phyloP scores from a whole-genome alignment of 257 asterid species.

The Pogostemon cablin region DNA sequence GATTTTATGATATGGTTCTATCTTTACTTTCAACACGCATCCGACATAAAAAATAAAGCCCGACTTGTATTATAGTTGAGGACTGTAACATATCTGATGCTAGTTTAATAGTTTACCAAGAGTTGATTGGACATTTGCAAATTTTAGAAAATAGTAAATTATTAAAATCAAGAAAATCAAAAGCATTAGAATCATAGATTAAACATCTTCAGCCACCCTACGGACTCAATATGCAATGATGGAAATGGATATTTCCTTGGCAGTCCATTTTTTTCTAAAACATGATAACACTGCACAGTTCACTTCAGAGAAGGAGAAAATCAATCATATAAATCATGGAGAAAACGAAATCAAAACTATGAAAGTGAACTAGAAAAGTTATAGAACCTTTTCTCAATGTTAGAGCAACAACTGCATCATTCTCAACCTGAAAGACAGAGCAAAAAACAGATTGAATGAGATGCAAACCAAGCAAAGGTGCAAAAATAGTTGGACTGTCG shows the following conservation, averaged over 20 bases:
- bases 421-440: constrained; percentile 70
- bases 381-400: constrained; percentile 86
- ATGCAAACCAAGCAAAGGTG: constrained; percentile 28
- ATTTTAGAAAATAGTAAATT: background rate
- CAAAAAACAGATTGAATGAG: constrained; percentile 25
- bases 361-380: constrained; percentile 22
- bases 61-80: background rate
- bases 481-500: background rate
- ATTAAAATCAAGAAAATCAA: background rate
- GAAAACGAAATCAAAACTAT: constrained; percentile 1
- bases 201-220: background rate
- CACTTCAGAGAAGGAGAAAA: constrained; percentile 8
- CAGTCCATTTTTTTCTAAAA: constrained; percentile 7
- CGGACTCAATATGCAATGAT: background rate
- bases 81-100: background rate
- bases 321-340: constrained; percentile 19
- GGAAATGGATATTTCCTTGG: background rate
- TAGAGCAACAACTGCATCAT: constrained; percentile 82
- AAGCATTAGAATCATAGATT: background rate
- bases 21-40: background rate
- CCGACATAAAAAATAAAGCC: constrained; percentile 7
- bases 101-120: background rate
- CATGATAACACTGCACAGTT: background rate
- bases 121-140: background rate
- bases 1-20: background rate